These are phyloP conservation scores for Fusarium euwallaceae DNA, from an alignment of 2,329 filamentous ascomycete species.

Conservation along the genomic window DNA sequence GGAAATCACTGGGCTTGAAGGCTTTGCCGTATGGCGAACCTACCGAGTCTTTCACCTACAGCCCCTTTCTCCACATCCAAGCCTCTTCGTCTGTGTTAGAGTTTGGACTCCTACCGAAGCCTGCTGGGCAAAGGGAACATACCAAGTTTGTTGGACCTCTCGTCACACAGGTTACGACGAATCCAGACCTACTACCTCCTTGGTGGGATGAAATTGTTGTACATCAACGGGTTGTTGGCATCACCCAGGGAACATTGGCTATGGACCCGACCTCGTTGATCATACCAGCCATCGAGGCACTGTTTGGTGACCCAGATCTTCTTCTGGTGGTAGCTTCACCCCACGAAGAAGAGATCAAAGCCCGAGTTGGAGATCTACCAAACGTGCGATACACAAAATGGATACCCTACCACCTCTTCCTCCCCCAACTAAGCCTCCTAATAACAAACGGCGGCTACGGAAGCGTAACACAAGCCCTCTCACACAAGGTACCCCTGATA, in stretches of 20 bases:
- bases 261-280: constrained; percentile 54
- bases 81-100: constrained; percentile 52
- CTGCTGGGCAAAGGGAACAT: constrained; percentile 27
- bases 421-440: constrained; percentile 51
- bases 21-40: constrained; percentile 48
- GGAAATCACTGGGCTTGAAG: constrained; percentile 46
- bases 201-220: constrained; percentile 51
- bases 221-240: constrained; percentile 49
- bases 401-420: constrained; percentile 53
- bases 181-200: constrained; percentile 41
- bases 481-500: constrained; percentile 52
- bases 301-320: constrained; percentile 44
- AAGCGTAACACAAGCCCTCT: constrained; percentile 53
- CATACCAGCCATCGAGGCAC: constrained; percentile 53
- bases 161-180: constrained; percentile 40
- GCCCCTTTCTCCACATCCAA: constrained; percentile 55
- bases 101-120: constrained; percentile 47
- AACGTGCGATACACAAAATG: constrained; percentile 52
- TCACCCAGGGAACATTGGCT: constrained; percentile 56
- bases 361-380: constrained; percentile 28
- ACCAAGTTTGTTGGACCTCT: constrained; percentile 53
- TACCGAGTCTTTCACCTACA: constrained; percentile 52
- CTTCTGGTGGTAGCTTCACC: constrained; percentile 53
- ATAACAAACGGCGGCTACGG: constrained; percentile 56
- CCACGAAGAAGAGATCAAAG: constrained; percentile 44